phyloP scores from a whole-genome alignment of 163 green algal species.

The Scenedesmus sp. region DNA sequence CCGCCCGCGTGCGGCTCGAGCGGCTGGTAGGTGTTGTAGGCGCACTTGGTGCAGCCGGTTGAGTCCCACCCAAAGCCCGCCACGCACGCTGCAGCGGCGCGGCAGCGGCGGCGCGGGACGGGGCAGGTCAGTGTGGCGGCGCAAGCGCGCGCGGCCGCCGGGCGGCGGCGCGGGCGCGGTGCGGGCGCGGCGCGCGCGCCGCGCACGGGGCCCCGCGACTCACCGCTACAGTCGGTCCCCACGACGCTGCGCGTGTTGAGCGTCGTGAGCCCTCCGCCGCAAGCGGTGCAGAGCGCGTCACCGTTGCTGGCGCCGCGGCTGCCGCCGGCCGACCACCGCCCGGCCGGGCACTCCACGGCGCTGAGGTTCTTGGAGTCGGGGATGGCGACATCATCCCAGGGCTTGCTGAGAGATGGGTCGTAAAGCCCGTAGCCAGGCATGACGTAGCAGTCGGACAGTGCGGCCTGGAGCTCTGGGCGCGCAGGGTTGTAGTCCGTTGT shows the following conservation, averaged over 20 bases:
- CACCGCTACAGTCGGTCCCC: neutral
- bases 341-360: neutral
- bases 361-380: too few relatives aligned
- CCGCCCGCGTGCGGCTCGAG: neutral
- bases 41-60: neutral
- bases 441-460: neutral
- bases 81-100: neutral
- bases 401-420: neutral
- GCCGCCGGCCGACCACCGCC: neutral
- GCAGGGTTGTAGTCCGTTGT: neutral
- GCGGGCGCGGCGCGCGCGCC: too few relatives aligned
- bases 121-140: too few relatives aligned
- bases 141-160: too few relatives aligned
- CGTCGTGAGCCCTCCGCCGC: neutral
- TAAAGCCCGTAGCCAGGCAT: neutral
- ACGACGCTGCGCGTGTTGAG: neutral
- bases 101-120: too few relatives aligned
- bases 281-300: neutral
- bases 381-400: too few relatives aligned
- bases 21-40: neutral
- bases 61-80: neutral
- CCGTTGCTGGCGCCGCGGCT: neutral
- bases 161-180: too few relatives aligned
- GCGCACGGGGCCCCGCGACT: too few relatives aligned
- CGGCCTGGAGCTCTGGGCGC: neutral